Evolutionary conservation across 805 yeast genomes (phyloP).

Genomic region (Nematodospora valgi): DNA sequence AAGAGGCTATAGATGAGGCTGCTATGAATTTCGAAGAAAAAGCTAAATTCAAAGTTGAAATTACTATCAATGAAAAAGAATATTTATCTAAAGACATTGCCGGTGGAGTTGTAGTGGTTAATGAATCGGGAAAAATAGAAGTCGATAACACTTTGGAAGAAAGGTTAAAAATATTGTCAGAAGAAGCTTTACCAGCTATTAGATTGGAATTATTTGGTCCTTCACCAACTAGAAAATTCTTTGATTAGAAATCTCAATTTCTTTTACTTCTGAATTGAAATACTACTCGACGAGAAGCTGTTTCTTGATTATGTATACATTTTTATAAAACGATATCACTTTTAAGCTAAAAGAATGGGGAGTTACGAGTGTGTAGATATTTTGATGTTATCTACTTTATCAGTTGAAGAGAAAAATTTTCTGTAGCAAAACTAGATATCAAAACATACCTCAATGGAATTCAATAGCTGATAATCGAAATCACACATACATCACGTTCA

Average conservation of each 20-base stretch:
- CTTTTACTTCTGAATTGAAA: too few relatives aligned
- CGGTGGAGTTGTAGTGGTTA: slow-evolving; percentile 81
- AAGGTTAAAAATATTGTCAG: slow-evolving; percentile 78
- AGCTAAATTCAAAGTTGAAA: slow-evolving; percentile 54
- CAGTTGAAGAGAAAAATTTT: too few relatives aligned
- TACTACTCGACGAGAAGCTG: too few relatives aligned
- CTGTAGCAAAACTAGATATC: too few relatives aligned
- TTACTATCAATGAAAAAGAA: slow-evolving; percentile 53
- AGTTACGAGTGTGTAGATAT: too few relatives aligned
- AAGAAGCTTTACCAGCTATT: slow-evolving; percentile 87
- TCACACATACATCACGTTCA: too few relatives aligned
- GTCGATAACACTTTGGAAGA: slow-evolving; percentile 93
- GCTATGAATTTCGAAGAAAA: slow-evolving; percentile 59
- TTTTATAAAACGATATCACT: too few relatives aligned
- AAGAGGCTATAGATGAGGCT: slow-evolving; percentile 61
- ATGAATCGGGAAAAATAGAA: slow-evolving; percentile 76
- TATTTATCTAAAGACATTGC: slow-evolving; percentile 62
- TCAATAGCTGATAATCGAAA: too few relatives aligned
- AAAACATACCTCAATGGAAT: too few relatives aligned
- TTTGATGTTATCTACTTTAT: too few relatives aligned
- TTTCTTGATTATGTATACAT: too few relatives aligned
- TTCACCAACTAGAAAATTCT: slow-evolving; percentile 83
- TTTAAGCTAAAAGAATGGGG: too few relatives aligned
- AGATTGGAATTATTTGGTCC: slow-evolving; percentile 88
- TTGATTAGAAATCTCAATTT: slow-evolving; percentile 50